Conservation (phyloP, 2,329 filamentous ascomycete genomes). For the Calonectria henricotiae region DNA sequence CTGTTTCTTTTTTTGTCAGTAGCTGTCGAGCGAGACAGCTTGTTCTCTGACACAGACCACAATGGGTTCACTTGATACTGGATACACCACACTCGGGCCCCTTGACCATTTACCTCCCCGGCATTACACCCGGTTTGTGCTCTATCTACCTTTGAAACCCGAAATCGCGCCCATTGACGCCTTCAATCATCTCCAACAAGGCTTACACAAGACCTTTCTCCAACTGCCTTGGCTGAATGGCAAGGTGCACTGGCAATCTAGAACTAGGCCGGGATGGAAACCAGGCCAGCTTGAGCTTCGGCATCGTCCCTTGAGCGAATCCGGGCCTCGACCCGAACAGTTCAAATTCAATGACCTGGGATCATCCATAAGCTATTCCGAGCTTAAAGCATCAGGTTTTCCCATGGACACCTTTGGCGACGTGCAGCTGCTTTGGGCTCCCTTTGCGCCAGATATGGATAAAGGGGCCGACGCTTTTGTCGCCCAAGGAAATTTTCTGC, state of each 20-base stretch:
- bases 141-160: background rate
- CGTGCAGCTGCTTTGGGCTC: constrained; percentile 7
- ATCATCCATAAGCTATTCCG: background rate
- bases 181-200: constrained; percentile 10
- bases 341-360: constrained; percentile 10
- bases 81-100: constrained; percentile 13
- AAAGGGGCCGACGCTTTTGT: constrained; percentile 1
- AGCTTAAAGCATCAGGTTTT: background rate
- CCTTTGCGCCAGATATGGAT: background rate
- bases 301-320: background rate
- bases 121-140: constrained; percentile 5
- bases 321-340: background rate
- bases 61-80: constrained; percentile 11
- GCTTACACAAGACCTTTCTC: constrained; percentile 10
- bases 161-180: background rate
- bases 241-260: constrained; percentile 13
- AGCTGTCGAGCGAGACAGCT: background rate
- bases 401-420: constrained; percentile 8
- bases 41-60: background rate
- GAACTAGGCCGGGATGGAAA: background rate
- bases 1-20: background rate
- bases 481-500: background rate
- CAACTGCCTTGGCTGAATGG: constrained; percentile 15
- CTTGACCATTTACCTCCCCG: constrained; percentile 11
- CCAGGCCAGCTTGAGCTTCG: constrained; percentile 8